These are phyloP conservation scores for Apiospora sp. DNA, from an alignment of 2,329 filamentous ascomycete genomes.

Conservation along the genomic window DNA sequence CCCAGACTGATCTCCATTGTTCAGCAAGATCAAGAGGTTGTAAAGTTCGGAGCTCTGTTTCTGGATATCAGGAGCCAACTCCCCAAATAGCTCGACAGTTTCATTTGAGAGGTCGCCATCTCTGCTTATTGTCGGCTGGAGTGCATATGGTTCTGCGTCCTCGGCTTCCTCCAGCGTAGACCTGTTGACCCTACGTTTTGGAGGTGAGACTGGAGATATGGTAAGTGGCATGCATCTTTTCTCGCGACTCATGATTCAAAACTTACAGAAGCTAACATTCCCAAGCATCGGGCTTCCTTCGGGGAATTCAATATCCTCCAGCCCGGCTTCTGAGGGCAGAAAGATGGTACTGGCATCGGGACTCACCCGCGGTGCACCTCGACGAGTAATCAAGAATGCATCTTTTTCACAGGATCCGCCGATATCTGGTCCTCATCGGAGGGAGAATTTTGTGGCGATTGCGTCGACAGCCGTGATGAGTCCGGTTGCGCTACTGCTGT, in stretches of 20 bases:
- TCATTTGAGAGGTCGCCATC: not conserved
- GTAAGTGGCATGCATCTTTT: not conserved
- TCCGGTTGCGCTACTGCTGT: not conserved
- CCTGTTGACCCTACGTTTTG: not conserved
- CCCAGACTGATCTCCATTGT: not conserved
- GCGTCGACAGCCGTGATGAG: not conserved
- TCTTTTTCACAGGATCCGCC: not conserved
- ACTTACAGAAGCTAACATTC: not conserved
- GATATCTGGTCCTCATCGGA: not conserved
- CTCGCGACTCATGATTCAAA: not conserved
- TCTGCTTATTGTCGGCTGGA: not conserved
- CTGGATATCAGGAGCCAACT: not conserved
- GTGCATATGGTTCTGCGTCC: not conserved
- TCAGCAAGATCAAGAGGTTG: not conserved
- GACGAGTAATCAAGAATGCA: constrained; percentile 3
- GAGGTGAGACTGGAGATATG: not conserved
- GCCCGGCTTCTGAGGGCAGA: not conserved
- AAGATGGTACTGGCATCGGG: not conserved
- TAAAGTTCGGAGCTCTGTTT: not conserved
- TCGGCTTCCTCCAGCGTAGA: not conserved
- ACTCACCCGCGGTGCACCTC: not conserved
- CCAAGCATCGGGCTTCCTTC: not conserved
- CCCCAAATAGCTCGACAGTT: not conserved
- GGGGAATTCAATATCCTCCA: not conserved
- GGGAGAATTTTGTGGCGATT: not conserved